Percentiles rank a stretch among this genome's conserved stretches.
Evolutionary conservation across 1,139 yeast species (phyloP).

Genomic region (Zygoascus sp.): DNA sequence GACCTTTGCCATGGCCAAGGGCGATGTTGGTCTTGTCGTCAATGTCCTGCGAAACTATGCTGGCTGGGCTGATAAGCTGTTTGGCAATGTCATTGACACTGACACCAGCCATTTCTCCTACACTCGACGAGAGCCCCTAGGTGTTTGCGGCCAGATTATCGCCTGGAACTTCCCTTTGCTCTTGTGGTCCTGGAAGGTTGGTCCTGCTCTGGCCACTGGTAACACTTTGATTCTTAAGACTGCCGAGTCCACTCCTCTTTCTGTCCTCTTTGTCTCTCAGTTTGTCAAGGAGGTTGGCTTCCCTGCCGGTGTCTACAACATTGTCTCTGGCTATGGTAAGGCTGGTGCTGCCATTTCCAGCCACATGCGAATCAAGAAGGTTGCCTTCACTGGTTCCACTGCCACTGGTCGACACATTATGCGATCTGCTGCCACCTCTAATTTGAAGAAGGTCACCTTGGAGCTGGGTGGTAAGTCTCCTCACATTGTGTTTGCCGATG

Average conservation of each 20-base stretch:
- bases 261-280: conserved; percentile 62
- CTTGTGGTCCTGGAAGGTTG: conserved; percentile 83
- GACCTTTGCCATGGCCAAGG: conserved; percentile 43
- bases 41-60: conserved; percentile 55
- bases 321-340: conserved; percentile 73
- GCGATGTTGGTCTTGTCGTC: conserved; percentile 58
- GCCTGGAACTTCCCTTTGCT: conserved; percentile 89
- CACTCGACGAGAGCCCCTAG: conserved; percentile 61
- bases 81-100: conserved; percentile 62
- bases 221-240: conserved; percentile 75
- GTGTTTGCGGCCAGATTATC: conserved; percentile 77
- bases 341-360: conserved; percentile 67
- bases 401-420: conserved; percentile 69
- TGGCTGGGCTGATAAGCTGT: conserved; percentile 77
- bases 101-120: conserved; percentile 59
- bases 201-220: conserved; percentile 80
- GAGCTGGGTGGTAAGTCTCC: conserved; percentile 89
- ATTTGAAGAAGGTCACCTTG: conserved; percentile 73
- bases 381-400: conserved; percentile 85
- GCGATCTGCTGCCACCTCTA: conserved; percentile 60
- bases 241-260: conserved; percentile 79
- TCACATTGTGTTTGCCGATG: conserved; percentile 69
- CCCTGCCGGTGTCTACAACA: conserved; percentile 76
- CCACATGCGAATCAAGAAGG: conserved; percentile 66
- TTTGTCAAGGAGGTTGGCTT: conserved; percentile 65